These are phyloP conservation scores for Pyrenophora graminea DNA, from an alignment of 2,329 filamentous ascomycete genomes.

Conservation along the genomic window DNA sequence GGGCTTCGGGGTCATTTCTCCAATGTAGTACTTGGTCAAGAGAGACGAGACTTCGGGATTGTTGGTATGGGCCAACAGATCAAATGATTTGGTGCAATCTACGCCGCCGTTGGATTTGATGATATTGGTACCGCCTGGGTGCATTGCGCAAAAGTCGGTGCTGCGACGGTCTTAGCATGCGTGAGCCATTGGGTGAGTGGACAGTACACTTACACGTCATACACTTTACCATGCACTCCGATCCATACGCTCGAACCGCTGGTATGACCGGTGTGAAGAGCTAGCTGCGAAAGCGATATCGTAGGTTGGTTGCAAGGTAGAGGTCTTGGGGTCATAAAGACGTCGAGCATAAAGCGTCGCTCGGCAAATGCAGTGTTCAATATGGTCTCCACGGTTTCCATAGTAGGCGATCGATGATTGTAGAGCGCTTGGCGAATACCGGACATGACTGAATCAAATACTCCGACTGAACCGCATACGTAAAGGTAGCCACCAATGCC, in stretches of 20 bases:
- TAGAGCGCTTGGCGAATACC: conserved; percentile 61
- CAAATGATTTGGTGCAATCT: conserved; percentile 90
- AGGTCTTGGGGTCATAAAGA: conserved; percentile 34
- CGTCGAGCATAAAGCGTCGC: conserved; percentile 30
- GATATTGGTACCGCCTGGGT: conserved; percentile 83
- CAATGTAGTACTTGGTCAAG: conserved; percentile 32
- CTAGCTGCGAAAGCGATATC: conserved; percentile 29
- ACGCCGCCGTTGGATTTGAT: conserved; percentile 83
- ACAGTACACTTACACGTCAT: conserved; percentile 62
- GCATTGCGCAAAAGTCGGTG: conserved; percentile 79
- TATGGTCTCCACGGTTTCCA: conserved; percentile 28
- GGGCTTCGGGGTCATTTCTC: conserved; percentile 29
- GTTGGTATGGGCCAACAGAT: conserved; percentile 86
- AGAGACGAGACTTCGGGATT: conserved; percentile 68
- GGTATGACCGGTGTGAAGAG: conserved; percentile 27
- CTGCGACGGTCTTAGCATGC: conserved; percentile 3
- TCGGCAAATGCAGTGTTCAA: conserved; percentile 32
- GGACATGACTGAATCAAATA: conserved; percentile 60
- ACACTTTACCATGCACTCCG: conserved; percentile 84
- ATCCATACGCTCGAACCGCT: conserved; percentile 68
- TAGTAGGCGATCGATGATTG: conserved; percentile 29
- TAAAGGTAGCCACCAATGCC: conserved; percentile 48
- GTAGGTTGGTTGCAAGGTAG: conserved; percentile 32
- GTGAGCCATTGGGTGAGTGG: neutral
- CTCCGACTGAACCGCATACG: conserved; percentile 55